Conservation (phyloP, 345 rosid species). For the Euphorbia peplus region DNA sequence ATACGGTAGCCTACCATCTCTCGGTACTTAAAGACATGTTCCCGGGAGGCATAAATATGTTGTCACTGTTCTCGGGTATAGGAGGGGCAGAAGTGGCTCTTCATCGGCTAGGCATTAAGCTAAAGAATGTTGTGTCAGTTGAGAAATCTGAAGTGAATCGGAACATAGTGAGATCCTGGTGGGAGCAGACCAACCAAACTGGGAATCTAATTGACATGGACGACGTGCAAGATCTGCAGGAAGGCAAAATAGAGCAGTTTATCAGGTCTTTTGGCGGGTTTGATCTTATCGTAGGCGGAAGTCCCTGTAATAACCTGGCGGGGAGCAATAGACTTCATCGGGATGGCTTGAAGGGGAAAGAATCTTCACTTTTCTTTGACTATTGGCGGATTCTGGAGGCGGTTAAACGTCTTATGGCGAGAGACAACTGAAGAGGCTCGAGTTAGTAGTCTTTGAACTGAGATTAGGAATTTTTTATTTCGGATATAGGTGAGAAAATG, state of each 20-base stretch:
- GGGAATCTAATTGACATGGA: slow-evolving; percentile 51
- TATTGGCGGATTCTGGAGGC: too few relatives aligned
- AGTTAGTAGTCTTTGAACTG: background rate
- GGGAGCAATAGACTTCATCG: too few relatives aligned
- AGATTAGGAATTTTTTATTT: too few relatives aligned
- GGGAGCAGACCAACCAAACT: slow-evolving; percentile 87
- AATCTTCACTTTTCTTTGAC: too few relatives aligned
- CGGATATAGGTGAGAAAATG: too few relatives aligned
- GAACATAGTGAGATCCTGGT: slow-evolving; percentile 56
- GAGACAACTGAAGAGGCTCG: too few relatives aligned
- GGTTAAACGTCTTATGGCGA: too few relatives aligned
- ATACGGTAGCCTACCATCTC: slow-evolving; percentile 87
- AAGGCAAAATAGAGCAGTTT: slow-evolving; percentile 39
- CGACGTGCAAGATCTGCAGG: slow-evolving; percentile 52
- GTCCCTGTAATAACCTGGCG: slow-evolving; percentile 31
- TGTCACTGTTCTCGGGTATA: slow-evolving; percentile 97
- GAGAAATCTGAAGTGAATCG: slow-evolving; percentile 68
- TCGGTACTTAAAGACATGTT: slow-evolving; percentile 36
- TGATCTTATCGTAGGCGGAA: slow-evolving; percentile 86
- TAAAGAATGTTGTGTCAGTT: slow-evolving; percentile 71
- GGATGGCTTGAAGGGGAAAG: too few relatives aligned
- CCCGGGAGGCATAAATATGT: slow-evolving; percentile 52
- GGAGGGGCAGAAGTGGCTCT: slow-evolving; percentile 95
- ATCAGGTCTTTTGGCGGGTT: slow-evolving; percentile 62
- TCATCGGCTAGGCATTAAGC: slow-evolving; percentile 56